Percentiles rank a stretch among this genome's conserved stretches.
phyloP scores from a whole-genome alignment of 2,329 filamentous ascomycete species.

The Pseudogymnoascus sp. region DNA sequence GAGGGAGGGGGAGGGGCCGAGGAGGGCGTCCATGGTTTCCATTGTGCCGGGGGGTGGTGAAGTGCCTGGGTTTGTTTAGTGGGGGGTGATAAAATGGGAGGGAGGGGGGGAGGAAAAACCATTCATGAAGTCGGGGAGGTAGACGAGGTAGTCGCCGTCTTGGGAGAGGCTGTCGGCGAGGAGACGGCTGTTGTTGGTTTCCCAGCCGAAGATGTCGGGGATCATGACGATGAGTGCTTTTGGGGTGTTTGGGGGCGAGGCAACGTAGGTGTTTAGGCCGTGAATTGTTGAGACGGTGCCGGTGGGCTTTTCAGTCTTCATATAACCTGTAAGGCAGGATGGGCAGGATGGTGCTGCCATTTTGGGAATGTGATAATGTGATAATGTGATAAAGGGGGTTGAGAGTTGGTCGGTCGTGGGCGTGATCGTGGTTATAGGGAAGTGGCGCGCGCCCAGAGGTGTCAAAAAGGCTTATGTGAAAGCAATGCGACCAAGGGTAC shows the following conservation, averaged over 20 bases:
- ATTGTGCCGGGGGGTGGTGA: background rate
- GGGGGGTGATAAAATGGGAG: background rate
- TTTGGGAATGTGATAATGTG: constrained; percentile 20
- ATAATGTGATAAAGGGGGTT: constrained; percentile 20
- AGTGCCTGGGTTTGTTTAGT: background rate
- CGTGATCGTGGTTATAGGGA: constrained; percentile 11
- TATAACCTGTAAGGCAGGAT: constrained; percentile 27
- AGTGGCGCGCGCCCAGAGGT: background rate
- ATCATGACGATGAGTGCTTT: constrained; percentile 38
- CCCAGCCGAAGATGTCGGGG: constrained; percentile 41
- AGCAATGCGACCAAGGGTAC: background rate
- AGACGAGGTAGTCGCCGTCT: constrained; percentile 34
- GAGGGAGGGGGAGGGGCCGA: background rate
- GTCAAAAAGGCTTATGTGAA: background rate
- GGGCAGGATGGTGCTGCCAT: constrained; percentile 7
- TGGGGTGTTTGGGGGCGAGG: constrained; percentile 23
- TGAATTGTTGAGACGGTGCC: constrained; percentile 34
- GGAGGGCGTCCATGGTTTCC: background rate
- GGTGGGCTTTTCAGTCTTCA: constrained; percentile 29
- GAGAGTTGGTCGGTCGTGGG: background rate
- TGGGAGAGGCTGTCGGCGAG: constrained; percentile 39
- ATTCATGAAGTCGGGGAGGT: constrained; percentile 41
- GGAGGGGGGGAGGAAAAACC: constrained; percentile 21
- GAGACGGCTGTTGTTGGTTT: constrained; percentile 36
- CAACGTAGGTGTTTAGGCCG: constrained; percentile 34